These are phyloP conservation scores for Diversispora epigaea DNA, from an alignment of 192 early-diverging fungal species.

Conservation along the genomic window DNA sequence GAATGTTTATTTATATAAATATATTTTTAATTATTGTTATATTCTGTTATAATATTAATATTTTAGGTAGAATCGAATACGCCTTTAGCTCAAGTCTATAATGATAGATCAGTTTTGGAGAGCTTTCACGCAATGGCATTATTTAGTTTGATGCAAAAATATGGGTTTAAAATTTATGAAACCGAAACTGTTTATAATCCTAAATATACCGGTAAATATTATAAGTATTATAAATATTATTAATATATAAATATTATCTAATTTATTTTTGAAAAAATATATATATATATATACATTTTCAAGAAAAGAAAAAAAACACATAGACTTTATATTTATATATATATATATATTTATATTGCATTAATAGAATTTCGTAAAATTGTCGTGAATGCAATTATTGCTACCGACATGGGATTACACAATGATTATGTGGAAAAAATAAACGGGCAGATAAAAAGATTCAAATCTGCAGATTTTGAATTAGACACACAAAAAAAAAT, in stretches of 20 bases:
- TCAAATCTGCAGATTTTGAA: slow-evolving; percentile 40
- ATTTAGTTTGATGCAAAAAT: slow-evolving; percentile 63
- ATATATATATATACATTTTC: not conserved
- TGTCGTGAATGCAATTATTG: slow-evolving; percentile 69
- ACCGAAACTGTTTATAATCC: slow-evolving; percentile 30
- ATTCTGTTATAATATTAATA: not conserved
- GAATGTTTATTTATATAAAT: not conserved
- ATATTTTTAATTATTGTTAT: not conserved
- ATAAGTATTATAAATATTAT: not conserved
- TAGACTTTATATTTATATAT: not conserved
- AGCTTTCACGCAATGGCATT: slow-evolving; percentile 85
- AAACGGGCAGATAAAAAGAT: slow-evolving; percentile 58
- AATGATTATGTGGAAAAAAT: slow-evolving; percentile 75
- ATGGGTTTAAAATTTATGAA: slow-evolving; percentile 53
- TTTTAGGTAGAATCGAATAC: slow-evolving; percentile 65
- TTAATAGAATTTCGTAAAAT: slow-evolving; percentile 67
- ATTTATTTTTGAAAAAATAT: not conserved
- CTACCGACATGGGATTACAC: slow-evolving; percentile 81
- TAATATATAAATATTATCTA: no score
- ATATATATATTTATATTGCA: not conserved
- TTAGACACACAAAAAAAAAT: slow-evolving; percentile 39
- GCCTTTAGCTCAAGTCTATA: slow-evolving; percentile 87
- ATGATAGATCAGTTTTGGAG: slow-evolving; percentile 91
- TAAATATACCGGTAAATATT: slow-evolving; percentile 21
- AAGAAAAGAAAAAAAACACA: no score